A percentile compares a stretch with the other conserved stretches of the same genome.
Evolutionary conservation across 257 asterid species (phyloP).

Genomic region (Lycium barbarum): DNA sequence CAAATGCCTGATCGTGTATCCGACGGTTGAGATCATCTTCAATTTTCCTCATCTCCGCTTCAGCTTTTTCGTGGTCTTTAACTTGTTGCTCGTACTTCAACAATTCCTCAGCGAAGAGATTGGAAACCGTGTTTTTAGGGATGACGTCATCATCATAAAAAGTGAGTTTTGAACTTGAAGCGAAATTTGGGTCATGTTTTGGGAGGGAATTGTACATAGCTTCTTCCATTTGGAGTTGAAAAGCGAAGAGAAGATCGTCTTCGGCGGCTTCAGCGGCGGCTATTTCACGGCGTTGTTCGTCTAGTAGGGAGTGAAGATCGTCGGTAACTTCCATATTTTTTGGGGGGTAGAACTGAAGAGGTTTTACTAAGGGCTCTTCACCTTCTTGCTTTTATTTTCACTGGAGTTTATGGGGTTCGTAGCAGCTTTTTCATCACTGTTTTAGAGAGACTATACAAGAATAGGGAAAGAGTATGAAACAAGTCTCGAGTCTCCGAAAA

Average conservation of each 20-base stretch:
- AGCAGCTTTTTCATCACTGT: too few species aligned
- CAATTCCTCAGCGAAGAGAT: slow-evolving; percentile 41
- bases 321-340: slow-evolving; percentile 34
- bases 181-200: background rate
- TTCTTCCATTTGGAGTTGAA: slow-evolving; percentile 60
- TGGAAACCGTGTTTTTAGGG: slow-evolving; percentile 34
- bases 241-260: slow-evolving; percentile 43
- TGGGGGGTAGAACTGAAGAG: too few species aligned
- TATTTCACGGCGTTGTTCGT: slow-evolving; percentile 42
- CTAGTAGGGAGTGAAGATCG: slow-evolving; percentile 36
- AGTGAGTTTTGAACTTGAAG: background rate
- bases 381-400: too few species aligned
- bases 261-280: slow-evolving; percentile 32
- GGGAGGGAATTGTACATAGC: slow-evolving; percentile 54
- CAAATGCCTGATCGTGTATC: slow-evolving; percentile 63
- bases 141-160: slow-evolving; percentile 32
- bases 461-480: too few species aligned
- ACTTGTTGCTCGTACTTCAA: slow-evolving; percentile 42
- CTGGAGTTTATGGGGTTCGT: too few species aligned
- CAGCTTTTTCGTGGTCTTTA: slow-evolving; percentile 36
- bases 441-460: too few species aligned
- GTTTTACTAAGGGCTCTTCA: too few species aligned
- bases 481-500: too few species aligned
- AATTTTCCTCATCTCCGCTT: slow-evolving; percentile 41
- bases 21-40: slow-evolving; percentile 59